Percentiles rank a stretch among this genome's conserved stretches.
phyloP scores from a whole-genome alignment of 2,329 filamentous ascomycete species.

The Penicillium sp. region DNA sequence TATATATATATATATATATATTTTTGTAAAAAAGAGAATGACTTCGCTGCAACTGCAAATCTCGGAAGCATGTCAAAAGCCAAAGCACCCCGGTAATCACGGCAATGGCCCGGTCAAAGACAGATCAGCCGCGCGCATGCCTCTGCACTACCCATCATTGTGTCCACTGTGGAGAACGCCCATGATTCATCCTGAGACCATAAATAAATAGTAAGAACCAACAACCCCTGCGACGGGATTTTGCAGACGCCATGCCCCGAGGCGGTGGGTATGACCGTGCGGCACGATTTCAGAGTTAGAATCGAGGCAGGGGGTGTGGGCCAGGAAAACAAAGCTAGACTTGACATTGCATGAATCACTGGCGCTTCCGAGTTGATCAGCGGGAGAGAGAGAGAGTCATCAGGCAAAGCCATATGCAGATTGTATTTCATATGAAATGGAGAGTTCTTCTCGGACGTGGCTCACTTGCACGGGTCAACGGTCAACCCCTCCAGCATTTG shows the following conservation, averaged over 20 bases:
- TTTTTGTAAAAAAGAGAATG: neutral
- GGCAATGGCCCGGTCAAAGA: conserved; percentile 5
- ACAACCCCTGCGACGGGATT: conserved; percentile 8
- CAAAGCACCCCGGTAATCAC: conserved; percentile 3
- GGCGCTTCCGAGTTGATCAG: neutral
- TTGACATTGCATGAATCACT: neutral
- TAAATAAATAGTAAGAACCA: conserved; percentile 1
- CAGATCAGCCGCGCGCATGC: conserved; percentile 25
- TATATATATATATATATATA: too few species aligned
- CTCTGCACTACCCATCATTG: neutral
- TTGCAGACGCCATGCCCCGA: conserved; percentile 12
- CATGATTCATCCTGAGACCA: conserved; percentile 5
- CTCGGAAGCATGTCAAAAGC: conserved; percentile 1
- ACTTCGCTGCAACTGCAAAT: neutral
- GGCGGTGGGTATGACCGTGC: conserved; percentile 12
- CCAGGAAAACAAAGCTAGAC: neutral
- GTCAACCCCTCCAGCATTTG: neutral
- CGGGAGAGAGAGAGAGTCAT: neutral
- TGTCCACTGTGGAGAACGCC: conserved; percentile 18
- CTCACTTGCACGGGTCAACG: neutral
- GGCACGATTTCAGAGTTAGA: conserved; percentile 5
- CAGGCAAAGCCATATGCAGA: neutral
- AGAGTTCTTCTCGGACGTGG: neutral
- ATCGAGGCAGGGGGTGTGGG: conserved; percentile 2
- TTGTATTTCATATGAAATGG: neutral